Evolutionary conservation across 73 alveolate genomes (phyloP).

Genomic region (Tetrahymena malaccensis): DNA sequence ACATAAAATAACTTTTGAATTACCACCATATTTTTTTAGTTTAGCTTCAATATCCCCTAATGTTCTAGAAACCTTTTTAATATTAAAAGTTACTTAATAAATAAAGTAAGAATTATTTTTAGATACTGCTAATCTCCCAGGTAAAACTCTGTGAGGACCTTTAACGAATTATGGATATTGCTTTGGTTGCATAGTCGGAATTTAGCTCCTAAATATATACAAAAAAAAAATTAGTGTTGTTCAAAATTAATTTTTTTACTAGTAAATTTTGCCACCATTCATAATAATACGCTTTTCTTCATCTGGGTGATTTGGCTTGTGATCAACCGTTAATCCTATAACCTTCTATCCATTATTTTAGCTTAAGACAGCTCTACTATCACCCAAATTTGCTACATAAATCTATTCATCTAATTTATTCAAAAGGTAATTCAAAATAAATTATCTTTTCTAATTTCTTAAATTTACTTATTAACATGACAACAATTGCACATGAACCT

Average conservation of each 20-base stretch:
- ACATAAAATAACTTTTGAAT: slow-evolving; percentile 75
- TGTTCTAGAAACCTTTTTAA: slow-evolving; percentile 63
- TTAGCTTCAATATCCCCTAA: slow-evolving; percentile 94
- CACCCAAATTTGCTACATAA: slow-evolving; percentile 74
- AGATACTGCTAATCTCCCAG: slow-evolving; percentile 81
- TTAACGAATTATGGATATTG: slow-evolving; percentile 17
- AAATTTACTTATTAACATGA: slow-evolving; percentile 26
- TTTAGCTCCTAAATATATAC: neutral
- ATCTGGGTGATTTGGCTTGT: slow-evolving; percentile 67
- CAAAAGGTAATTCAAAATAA: neutral
- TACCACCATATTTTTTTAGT: slow-evolving; percentile 78
- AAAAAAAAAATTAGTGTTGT: neutral
- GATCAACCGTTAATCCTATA: slow-evolving; percentile 59
- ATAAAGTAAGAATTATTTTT: neutral
- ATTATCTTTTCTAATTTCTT: neutral
- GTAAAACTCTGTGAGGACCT: slow-evolving; percentile 81
- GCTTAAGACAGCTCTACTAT: slow-evolving; percentile 59
- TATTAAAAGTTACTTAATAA: neutral
- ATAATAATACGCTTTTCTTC: slow-evolving; percentile 65
- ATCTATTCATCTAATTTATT: slow-evolving; percentile 47
- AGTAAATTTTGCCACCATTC: slow-evolving; percentile 90
- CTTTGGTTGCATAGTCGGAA: slow-evolving; percentile 49
- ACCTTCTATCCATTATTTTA: slow-evolving; percentile 46
- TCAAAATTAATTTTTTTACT: neutral
- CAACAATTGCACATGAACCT: slow-evolving; percentile 75